These are phyloP conservation scores for Fusarium fujikuroi DNA, from an alignment of 2,329 filamentous ascomycete genomes.

Conservation along the genomic window DNA sequence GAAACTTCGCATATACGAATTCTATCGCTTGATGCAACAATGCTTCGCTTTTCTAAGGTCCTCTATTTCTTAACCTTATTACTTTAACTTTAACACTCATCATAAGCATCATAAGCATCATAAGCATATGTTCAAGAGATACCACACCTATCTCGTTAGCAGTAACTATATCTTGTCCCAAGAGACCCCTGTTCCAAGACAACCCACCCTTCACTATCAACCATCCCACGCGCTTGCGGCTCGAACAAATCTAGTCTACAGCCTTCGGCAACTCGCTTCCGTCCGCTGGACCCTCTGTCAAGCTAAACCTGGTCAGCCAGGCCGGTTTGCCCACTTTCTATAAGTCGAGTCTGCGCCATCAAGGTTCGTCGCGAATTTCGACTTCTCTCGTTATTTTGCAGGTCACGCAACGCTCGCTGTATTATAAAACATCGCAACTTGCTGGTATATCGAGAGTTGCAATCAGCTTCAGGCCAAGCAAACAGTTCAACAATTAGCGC, in stretches of 20 bases:
- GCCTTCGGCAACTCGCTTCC: slow-evolving; percentile 40
- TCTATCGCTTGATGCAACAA: background rate
- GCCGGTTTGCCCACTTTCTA: slow-evolving; percentile 16
- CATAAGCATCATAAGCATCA: background rate
- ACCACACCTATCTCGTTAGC: background rate
- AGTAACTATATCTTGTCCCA: background rate
- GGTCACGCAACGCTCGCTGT: background rate
- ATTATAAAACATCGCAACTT: slow-evolving; percentile 20
- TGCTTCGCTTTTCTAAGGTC: background rate
- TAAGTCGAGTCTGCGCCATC: slow-evolving; percentile 32
- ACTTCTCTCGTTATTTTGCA: background rate
- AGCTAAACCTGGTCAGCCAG: slow-evolving; percentile 25
- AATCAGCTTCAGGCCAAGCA: slow-evolving; percentile 18
- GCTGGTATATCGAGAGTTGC: slow-evolving; percentile 4
- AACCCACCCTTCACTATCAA: slow-evolving; percentile 5
- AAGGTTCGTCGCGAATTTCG: slow-evolving; percentile 20
- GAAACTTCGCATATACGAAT: background rate
- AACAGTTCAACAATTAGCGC: slow-evolving; percentile 8
- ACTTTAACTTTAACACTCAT: background rate
- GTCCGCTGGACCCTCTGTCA: slow-evolving; percentile 18
- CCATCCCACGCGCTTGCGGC: slow-evolving; percentile 20
- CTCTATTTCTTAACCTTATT: background rate
- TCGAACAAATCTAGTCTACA: slow-evolving; percentile 16
- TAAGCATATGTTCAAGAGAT: background rate
- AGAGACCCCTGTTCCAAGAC: slow-evolving; percentile 8